A percentile compares a stretch with the other conserved stretches of the same genome.
These are phyloP conservation scores for Isabelozyma pseudorhagii DNA, from an alignment of 805 yeast species.

Conservation along the genomic window DNA sequence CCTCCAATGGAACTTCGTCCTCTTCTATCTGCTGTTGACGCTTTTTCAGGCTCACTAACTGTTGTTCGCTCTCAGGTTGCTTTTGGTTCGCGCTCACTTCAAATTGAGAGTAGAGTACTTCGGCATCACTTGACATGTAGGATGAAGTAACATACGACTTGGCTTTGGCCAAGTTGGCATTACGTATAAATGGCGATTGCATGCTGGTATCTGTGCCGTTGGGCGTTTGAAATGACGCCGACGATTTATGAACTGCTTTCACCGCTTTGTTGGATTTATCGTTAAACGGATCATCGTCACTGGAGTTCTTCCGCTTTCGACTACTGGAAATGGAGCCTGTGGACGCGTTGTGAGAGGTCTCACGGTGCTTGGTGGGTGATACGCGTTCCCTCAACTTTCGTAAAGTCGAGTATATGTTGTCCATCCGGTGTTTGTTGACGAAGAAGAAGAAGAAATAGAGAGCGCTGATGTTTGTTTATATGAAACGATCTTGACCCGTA, in stretches of 20 bases:
- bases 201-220: conserved; percentile 1
- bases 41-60: conserved; percentile 2
- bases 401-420: conserved; percentile 11
- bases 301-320: conserved; percentile 6
- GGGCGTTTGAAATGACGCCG: not conserved
- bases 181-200: conserved; percentile 11
- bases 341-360: conserved; percentile 5
- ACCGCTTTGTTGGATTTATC: conserved; percentile 8
- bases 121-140: not conserved
- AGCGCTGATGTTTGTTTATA: not conserved
- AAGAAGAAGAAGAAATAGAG: not conserved
- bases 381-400: conserved; percentile 20
- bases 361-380: conserved; percentile 14
- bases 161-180: conserved; percentile 13
- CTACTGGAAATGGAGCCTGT: conserved; percentile 2
- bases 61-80: not conserved
- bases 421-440: conserved; percentile 3
- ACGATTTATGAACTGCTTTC: not conserved
- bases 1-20: conserved; percentile 50
- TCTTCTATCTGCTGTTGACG: conserved; percentile 23
- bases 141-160: not conserved
- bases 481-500: not conserved
- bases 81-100: not conserved
- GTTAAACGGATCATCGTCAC: conserved; percentile 27
- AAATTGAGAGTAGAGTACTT: not conserved